Conservation (phyloP, 176 grass and related monocot species). For the Urochloa ruziziensis region DNA sequence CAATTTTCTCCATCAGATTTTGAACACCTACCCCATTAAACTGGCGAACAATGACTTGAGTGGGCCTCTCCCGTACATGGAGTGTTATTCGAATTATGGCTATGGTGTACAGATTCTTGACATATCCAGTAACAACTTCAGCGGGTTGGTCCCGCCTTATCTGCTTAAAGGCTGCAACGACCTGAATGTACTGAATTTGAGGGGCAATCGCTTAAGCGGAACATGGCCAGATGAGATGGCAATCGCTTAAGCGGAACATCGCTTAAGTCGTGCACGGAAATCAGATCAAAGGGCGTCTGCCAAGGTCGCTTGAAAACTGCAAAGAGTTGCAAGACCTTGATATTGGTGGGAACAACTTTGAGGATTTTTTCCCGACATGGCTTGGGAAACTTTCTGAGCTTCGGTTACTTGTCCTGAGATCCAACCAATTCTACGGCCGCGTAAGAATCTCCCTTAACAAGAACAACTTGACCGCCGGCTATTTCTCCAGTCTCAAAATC, state of each 20-base stretch:
- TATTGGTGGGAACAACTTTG: neutral
- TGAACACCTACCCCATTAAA: neutral
- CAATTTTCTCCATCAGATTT: neutral
- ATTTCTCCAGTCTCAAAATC: neutral
- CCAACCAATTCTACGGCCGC: constrained; percentile 5
- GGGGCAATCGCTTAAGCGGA: constrained; percentile 11
- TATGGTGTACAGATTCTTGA: fast-evolving
- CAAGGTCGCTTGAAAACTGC: constrained; percentile 14
- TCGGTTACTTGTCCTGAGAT: neutral
- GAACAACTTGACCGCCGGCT: neutral
- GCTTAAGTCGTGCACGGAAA: constrained; percentile 18
- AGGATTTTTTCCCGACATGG: constrained; percentile 15
- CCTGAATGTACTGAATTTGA: neutral
- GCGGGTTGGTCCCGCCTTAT: constrained; percentile 11
- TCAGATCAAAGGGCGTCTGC: neutral
- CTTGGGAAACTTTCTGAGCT: neutral
- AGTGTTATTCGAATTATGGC: neutral
- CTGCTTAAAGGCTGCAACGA: neutral
- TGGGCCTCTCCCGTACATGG: neutral
- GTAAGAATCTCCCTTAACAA: neutral
- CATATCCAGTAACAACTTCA: constrained; percentile 18
- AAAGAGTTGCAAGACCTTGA: neutral
- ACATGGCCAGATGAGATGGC: constrained; percentile 3
- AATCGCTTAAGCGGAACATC: constrained; percentile 11
- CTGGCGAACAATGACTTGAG: constrained; percentile 9